Evolutionary conservation across 768 basidiomycete species (phyloP).

Genomic region (Galerina sulciceps): DNA sequence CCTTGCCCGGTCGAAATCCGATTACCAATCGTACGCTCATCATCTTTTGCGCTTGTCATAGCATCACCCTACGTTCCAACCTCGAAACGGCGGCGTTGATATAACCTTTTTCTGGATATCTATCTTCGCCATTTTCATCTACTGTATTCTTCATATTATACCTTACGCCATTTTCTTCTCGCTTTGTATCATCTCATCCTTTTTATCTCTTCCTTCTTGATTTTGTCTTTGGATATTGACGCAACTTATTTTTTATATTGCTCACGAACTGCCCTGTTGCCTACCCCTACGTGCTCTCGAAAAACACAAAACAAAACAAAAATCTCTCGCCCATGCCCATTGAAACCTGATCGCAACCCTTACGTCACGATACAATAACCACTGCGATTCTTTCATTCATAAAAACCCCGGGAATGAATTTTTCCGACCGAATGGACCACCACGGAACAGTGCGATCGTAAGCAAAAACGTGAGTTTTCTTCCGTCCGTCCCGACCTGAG

Average conservation of each 20-base stretch:
- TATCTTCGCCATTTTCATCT: not conserved
- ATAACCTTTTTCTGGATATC: constrained; percentile 2
- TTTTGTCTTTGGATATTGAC: constrained; percentile 9
- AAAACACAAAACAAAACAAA: constrained; percentile 3
- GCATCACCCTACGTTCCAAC: constrained; percentile 71
- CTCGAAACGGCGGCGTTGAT: constrained; percentile 60
- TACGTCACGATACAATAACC: not conserved
- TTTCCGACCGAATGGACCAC: not conserved
- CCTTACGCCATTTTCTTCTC: not conserved
- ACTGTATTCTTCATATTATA: not conserved
- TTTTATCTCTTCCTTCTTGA: not conserved
- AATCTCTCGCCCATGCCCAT: not conserved
- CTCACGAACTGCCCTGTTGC: constrained; percentile 14
- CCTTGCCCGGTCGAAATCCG: constrained; percentile 6
- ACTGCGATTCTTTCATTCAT: not conserved
- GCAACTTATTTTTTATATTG: constrained; percentile 23
- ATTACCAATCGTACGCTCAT: constrained; percentile 33
- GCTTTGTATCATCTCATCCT: not conserved
- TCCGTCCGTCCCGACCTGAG: not conserved
- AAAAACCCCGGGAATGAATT: constrained; percentile 1
- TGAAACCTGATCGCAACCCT: not conserved
- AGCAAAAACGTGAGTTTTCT: constrained; percentile 67
- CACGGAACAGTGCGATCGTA: constrained; percentile 58
- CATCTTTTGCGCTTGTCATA: constrained; percentile 38
- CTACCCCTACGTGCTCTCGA: not conserved